Evolutionary conservation across 2,329 filamentous ascomycete genomes (phyloP).

Genomic region (Teratosphaeria nubilosa): DNA sequence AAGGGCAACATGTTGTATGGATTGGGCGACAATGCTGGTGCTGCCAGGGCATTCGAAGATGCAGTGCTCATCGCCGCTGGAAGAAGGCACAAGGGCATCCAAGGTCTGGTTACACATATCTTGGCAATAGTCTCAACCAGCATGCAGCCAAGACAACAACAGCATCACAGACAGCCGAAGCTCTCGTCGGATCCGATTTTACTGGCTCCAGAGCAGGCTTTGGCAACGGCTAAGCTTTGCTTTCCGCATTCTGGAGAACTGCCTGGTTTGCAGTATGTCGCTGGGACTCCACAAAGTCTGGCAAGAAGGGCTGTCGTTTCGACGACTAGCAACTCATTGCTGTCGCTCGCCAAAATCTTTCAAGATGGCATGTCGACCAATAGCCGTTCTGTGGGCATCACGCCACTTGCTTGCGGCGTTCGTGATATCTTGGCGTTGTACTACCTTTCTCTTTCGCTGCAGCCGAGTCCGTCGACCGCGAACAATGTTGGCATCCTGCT

Average conservation of each 20-base stretch:
- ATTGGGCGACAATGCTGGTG: constrained; percentile 67
- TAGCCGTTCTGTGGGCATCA: constrained; percentile 30
- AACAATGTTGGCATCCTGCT: constrained; percentile 97
- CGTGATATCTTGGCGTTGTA: constrained; percentile 90
- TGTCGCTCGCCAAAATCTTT: constrained; percentile 94
- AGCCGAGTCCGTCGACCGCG: constrained; percentile 91
- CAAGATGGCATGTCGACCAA: constrained; percentile 87
- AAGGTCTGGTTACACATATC: constrained; percentile 68
- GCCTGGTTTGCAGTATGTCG: constrained; percentile 65
- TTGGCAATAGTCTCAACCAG: constrained; percentile 51
- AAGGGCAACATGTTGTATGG: constrained; percentile 98
- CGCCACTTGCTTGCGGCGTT: constrained; percentile 56
- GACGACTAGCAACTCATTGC: constrained; percentile 87
- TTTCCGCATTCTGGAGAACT: constrained; percentile 68
- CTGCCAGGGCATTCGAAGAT: constrained; percentile 86
- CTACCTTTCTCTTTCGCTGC: constrained; percentile 86
- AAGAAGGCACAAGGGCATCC: constrained; percentile 57
- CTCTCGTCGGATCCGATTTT: constrained; percentile 55
- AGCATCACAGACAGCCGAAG: not conserved
- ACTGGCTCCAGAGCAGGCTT: constrained; percentile 71
- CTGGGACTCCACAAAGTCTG: constrained; percentile 47
- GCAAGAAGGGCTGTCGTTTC: constrained; percentile 73
- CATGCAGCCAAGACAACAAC: constrained; percentile 15
- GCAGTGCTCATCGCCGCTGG: constrained; percentile 83
- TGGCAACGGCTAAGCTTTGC: constrained; percentile 71